Evolutionary conservation across 495 filamentous ascomycete genomes (phyloP), one percentile per base, ranked within the genome.

Genomic region (Penicillium nucicola): DNA sequence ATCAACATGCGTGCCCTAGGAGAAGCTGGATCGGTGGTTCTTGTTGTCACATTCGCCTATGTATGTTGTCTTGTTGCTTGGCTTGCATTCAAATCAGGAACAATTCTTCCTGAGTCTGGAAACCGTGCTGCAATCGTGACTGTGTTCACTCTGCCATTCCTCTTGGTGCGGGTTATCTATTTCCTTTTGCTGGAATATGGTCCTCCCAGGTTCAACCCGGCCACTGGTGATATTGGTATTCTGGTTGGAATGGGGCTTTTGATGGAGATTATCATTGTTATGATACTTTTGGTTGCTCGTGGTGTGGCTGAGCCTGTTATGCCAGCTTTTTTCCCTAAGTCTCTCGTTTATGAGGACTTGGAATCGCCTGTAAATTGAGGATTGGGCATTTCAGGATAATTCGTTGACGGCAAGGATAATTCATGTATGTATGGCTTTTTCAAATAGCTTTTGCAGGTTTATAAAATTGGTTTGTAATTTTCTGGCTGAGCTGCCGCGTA

Each of bases 201-300:
- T 1, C 46, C 59, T 12, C n/a, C 36, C 3, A 56, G 45, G n/a
- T 70, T 61, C 48, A 63, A 53, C 17, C 52, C 58, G 8, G 43
- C 48, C 2, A 42, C 39, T 28, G 67, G 67, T 10, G 42, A 58
- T 42, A 42, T 54, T 4, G 53, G 60, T 12, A 38, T 57, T 19
- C 45, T 65, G 53, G 56, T 56, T 39, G 60, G 57, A 1, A 68
- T 68, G 63, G 56, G 58, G 13, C 37, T 68, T 35, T 37, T 68
- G 52, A 67, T 70, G 67, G 67, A 70, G 36, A 45, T 64, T 5
- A 41, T 70, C 31, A 40, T 60, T 36, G 50, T 64, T 4, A 23
- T 37, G 3, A 41, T 65, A 18, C 42, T 70, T 11, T 36, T 66
- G 19, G 7, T 45, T 9, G 59, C 67, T 31, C 61, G 67, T 9